Evolutionary conservation across 805 yeast genomes (phyloP).

Genomic region (Zygotorulaspora florentina): DNA sequence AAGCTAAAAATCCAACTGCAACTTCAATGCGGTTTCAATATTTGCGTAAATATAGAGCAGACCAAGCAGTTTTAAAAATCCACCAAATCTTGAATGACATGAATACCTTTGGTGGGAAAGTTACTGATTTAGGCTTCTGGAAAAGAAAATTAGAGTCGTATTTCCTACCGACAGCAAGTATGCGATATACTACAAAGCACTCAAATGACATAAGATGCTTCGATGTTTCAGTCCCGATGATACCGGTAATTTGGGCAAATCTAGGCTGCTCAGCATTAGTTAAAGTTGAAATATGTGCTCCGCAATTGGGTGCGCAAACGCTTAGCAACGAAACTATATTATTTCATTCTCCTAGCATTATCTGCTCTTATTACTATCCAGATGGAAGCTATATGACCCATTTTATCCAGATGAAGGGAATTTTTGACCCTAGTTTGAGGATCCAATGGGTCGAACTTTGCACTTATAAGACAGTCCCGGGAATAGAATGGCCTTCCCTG

Average conservation of each 20-base stretch:
- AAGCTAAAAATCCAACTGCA: not conserved
- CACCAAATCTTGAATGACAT: slow-evolving; percentile 48
- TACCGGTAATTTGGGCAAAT: slow-evolving; percentile 55
- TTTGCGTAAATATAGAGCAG: slow-evolving; percentile 40
- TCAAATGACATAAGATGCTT: slow-evolving; percentile 50
- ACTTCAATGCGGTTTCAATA: slow-evolving; percentile 23
- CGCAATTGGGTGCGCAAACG: slow-evolving; percentile 47
- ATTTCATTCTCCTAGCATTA: slow-evolving; percentile 49
- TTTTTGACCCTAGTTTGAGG: slow-evolving; percentile 56
- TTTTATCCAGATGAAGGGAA: slow-evolving; percentile 56
- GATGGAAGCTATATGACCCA: slow-evolving; percentile 71
- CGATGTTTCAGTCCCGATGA: slow-evolving; percentile 58
- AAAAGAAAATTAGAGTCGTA: slow-evolving; percentile 44
- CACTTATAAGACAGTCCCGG: slow-evolving; percentile 44
- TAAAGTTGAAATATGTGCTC: slow-evolving; percentile 48
- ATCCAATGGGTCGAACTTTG: slow-evolving; percentile 71
- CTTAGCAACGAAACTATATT: slow-evolving; percentile 50
- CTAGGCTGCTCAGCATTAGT: slow-evolving; percentile 47
- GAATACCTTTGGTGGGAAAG: slow-evolving; percentile 41
- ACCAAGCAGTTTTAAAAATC: slow-evolving; percentile 48
- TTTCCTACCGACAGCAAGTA: slow-evolving; percentile 48
- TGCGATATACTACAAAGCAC: slow-evolving; percentile 45
- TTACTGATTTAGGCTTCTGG: slow-evolving; percentile 48
- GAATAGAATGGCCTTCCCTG: slow-evolving; percentile 43
- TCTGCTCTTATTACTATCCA: slow-evolving; percentile 48